Evolutionary conservation across 176 grass and related monocot species (phyloP), one percentile per base, ranked within the genome.

Genomic region (Phragmites australis): DNA sequence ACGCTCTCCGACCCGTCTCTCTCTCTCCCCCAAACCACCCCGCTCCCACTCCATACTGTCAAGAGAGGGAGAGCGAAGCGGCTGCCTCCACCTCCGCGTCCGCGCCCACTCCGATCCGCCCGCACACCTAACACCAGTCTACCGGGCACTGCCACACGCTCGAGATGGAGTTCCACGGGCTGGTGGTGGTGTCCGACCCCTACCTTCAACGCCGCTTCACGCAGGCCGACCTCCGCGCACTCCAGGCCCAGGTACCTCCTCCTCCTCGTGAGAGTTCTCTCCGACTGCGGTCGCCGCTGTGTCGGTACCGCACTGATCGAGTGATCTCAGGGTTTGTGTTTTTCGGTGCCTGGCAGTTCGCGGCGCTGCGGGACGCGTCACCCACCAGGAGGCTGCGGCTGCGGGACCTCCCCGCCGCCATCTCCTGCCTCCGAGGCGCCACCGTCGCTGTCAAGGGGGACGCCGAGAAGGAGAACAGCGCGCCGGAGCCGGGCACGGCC

Each of bases 201-300:
- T 96, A 87, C 79, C 82, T 96, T 32, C 87, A 96, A 86, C 89
- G 87, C 79, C 85, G 91, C 69, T 96, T 96, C 88, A 93, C 90
- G 62, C 93, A 96, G 83, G 79, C 79, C 16, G 93, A 96, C 40
- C 93, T 96, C 75, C 93, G 93, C 37, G 78, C 79, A 22, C 85
- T 96, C 71, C 89, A 90, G 84, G 16, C 61, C 23, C 87, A 92
- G 89, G 89, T 88, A 63, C 52, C 6, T 47, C 1, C 45, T 29
- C 32, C 12, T 13, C 22, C 41, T 83, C 18, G 21, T 51, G 8
- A 56, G 71, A 3, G 57, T n/a, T 67, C 62, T 26, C 27, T 78
- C 77, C 9, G 61, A 51, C 17, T 17, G 26, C 21, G 6, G 19
- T 39, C 49, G 19, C 31, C 68, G 15, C 55, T 31, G 29, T 53